phyloP scores from a whole-genome alignment of 1,139 yeast genomes.

The Nakaseomyces glabratus region DNA sequence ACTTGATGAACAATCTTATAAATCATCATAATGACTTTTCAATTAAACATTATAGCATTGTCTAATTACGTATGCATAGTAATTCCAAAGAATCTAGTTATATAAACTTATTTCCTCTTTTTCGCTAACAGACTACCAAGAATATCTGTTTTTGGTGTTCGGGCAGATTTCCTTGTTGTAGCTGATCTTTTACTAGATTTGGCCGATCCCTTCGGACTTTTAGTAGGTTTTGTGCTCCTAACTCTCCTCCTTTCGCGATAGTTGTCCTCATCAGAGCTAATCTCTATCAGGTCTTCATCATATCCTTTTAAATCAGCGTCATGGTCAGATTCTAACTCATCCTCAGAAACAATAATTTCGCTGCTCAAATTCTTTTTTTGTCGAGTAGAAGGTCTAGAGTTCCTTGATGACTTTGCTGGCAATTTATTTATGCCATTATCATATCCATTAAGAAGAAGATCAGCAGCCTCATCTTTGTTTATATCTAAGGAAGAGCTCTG shows the following conservation, averaged over 20 bases:
- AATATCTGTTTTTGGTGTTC: constrained; percentile 25
- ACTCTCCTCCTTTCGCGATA: constrained; percentile 5
- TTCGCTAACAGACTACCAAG: constrained; percentile 22
- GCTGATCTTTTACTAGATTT: constrained; percentile 5
- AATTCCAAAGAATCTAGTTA: not conserved
- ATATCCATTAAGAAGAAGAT: constrained; percentile 8
- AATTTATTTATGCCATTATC: not conserved
- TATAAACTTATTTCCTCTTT: constrained; percentile 13
- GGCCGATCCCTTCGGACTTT: not conserved
- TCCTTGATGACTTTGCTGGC: not conserved
- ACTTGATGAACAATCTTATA: too few relatives aligned
- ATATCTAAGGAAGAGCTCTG: constrained; percentile 5
- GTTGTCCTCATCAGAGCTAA: constrained; percentile 10
- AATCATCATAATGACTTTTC: too few relatives aligned
- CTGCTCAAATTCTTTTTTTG: constrained; percentile 6
- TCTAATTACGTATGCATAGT: constrained; percentile 1
- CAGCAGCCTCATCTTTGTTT: constrained; percentile 18
- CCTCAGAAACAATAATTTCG: constrained; percentile 13
- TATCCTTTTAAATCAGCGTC: constrained; percentile 8
- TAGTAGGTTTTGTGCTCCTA: not conserved
- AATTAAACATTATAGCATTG: not conserved
- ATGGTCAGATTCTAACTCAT: constrained; percentile 5
- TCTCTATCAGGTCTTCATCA: constrained; percentile 9
- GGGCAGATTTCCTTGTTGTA: constrained; percentile 8
- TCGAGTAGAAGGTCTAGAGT: not conserved